phyloP scores from a whole-genome alignment of 2,329 filamentous ascomycete genomes.

The Claviceps sp. region DNA sequence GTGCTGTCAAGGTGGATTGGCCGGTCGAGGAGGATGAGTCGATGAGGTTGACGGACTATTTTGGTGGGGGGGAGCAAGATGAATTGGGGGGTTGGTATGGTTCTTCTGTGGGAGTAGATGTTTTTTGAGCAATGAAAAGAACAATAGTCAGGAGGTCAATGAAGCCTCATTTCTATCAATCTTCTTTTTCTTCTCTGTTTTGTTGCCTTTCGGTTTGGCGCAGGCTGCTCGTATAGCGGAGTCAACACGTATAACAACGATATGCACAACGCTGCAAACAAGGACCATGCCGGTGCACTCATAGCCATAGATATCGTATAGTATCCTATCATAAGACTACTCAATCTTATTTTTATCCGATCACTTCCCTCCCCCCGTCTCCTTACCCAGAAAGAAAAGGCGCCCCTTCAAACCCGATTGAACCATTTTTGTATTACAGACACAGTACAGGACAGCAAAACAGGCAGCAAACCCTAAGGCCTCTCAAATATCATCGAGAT shows the following conservation, averaged over 20 bases:
- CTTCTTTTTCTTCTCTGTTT: neutral
- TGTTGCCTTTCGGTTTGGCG: too few species aligned
- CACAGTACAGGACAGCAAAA: neutral
- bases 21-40: conserved; percentile 59
- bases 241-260: neutral
- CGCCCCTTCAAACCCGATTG: neutral
- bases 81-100: conserved; percentile 80
- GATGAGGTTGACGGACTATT: conserved; percentile 64
- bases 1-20: conserved; percentile 69
- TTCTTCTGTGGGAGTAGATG: conserved; percentile 50
- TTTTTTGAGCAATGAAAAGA: conserved; percentile 39
- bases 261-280: neutral
- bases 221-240: neutral
- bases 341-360: neutral
- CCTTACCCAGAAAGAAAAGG: conserved; percentile 3
- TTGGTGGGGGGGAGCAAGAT: conserved; percentile 37
- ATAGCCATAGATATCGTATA: conserved; percentile 7
- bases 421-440: neutral
- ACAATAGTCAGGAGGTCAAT: too few species aligned
- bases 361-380: neutral
- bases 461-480: neutral
- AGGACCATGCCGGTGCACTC: neutral
- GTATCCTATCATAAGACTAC: conserved; percentile 7
- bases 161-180: neutral
- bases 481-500: conserved; percentile 45